Evolutionary conservation across 2,329 filamentous ascomycete genomes (phyloP).

Genomic region (Claviceps sp.): DNA sequence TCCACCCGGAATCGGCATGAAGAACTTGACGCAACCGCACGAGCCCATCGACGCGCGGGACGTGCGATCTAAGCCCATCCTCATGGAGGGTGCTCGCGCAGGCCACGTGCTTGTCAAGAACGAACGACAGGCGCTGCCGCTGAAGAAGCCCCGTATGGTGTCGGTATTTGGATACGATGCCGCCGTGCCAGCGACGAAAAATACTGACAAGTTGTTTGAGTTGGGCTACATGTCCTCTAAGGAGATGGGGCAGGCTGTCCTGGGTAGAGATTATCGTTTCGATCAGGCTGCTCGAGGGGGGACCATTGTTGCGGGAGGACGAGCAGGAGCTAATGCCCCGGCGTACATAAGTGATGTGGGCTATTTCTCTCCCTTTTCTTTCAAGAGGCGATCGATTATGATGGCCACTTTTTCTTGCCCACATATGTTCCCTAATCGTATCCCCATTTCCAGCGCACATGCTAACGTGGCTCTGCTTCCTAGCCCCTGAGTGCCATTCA

Average conservation of each 20-base stretch:
- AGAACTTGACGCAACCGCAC: slow-evolving; percentile 41
- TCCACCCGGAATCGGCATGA: slow-evolving; percentile 39
- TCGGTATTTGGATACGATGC: slow-evolving; percentile 55
- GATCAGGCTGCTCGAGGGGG: slow-evolving; percentile 37
- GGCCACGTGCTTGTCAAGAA: slow-evolving; percentile 73
- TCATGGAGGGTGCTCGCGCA: slow-evolving; percentile 41
- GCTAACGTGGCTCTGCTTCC: neutral
- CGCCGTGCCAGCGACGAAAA: slow-evolving; percentile 30
- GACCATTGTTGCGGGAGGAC: slow-evolving; percentile 37
- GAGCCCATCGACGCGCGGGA: slow-evolving; percentile 35
- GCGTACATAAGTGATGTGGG: slow-evolving; percentile 35
- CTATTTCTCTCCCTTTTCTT: neutral
- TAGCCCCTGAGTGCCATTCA: slow-evolving; percentile 45
- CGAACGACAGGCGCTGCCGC: slow-evolving; percentile 44
- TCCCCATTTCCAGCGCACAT: neutral
- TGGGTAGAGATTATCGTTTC: slow-evolving; percentile 30
- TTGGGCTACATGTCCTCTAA: slow-evolving; percentile 33
- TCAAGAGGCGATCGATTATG: neutral
- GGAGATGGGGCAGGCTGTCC: slow-evolving; percentile 30
- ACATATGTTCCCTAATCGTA: neutral
- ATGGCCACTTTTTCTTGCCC: too few species aligned
- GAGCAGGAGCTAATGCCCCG: slow-evolving; percentile 36
- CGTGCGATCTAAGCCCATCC: slow-evolving; percentile 26
- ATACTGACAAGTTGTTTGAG: slow-evolving; percentile 31
- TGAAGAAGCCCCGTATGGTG: slow-evolving; percentile 41